Conservation (phyloP, 1,284 basidiomycete species). For the Coniferiporia sulphurascens region DNA sequence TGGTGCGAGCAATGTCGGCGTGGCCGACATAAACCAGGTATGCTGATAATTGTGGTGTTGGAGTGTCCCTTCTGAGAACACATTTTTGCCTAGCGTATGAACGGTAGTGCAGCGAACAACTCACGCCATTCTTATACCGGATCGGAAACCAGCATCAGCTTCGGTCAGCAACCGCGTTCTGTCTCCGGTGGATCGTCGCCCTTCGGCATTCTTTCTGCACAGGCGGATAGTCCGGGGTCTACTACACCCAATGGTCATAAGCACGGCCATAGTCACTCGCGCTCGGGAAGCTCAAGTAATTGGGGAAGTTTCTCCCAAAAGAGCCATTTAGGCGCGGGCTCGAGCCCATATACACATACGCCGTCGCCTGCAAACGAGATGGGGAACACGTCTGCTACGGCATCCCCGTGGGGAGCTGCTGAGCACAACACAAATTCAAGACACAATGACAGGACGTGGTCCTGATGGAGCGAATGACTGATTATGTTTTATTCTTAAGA, state of each 20-base stretch:
- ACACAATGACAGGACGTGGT: constrained; percentile 19
- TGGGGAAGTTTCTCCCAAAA: constrained; percentile 60
- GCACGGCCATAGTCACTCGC: constrained; percentile 65
- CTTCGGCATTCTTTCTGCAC: constrained; percentile 39
- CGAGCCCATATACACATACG: constrained; percentile 51
- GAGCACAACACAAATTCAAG: constrained; percentile 37
- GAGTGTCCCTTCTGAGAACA: constrained; percentile 8
- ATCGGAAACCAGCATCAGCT: constrained; percentile 56
- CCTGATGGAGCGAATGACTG: constrained; percentile 5
- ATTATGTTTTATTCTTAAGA: constrained; percentile 16
- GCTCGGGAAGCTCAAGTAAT: constrained; percentile 73
- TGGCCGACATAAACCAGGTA: constrained; percentile 68
- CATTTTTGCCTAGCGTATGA: constrained; percentile 38
- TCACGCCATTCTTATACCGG: constrained; percentile 70
- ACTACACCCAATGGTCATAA: constrained; percentile 35
- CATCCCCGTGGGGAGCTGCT: constrained; percentile 60
- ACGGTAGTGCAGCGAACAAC: constrained; percentile 48
- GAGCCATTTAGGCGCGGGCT: constrained; percentile 39
- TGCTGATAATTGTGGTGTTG: constrained; percentile 21
- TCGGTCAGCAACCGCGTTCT: constrained; percentile 43
- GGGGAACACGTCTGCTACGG: constrained; percentile 28
- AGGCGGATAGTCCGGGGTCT: constrained; percentile 32
- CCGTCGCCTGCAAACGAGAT: constrained; percentile 53
- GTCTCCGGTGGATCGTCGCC: constrained; percentile 38
- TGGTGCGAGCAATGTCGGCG: constrained; percentile 53